Evolutionary conservation across 306 rosid species (phyloP), one percentile per base, ranked within the genome.

Genomic region (Acacia confusa): DNA sequence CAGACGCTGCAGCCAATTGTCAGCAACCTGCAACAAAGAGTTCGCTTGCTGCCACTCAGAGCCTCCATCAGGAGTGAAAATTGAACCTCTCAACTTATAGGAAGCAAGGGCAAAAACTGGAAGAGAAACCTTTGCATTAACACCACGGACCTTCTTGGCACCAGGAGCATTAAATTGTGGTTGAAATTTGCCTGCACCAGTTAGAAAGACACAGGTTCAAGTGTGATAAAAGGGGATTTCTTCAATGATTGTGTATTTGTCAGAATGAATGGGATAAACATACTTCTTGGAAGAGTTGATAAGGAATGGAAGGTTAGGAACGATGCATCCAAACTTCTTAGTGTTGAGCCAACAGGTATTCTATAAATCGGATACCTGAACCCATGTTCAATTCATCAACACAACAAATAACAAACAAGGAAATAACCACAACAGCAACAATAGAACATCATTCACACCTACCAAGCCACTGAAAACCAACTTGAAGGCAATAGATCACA

Each of bases 401-500:
- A 32, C 34, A 9, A 71, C 66, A 75, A 75, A 67, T 27, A 44
- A 45, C 20, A 44, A 30, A 66, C 27, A 43, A 63, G 71, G 25
- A 50, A 38, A 69, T 43, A 44, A 7, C 64, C 13, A 60, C 77
- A 70, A 50, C 72, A 77, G 13, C 41, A 58, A 64, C 57, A 52
- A 11, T 12, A 45, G 22, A 53, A 64, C 27, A 38, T 65, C 20
- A 25, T 65, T 66, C 58, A 25, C 16, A 68, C 53, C 61, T 83
- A 89, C 96, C 96, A 91, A 24, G 96, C 92, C 19, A 91, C 93
- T 28, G 89, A 89, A 72, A 91, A 58, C 93, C 96, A 91, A 68
- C 96, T 91, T 15, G 70, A 13, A 24, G 91, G 91, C 28, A 81
- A 58, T 70, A 91, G 76, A 25, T 91, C 96, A 78, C 77, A 86